Evolutionary conservation across 176 grass and related monocot genomes (phyloP), one percentile per base, ranked within the genome.

Genomic region (Avena atlantica): DNA sequence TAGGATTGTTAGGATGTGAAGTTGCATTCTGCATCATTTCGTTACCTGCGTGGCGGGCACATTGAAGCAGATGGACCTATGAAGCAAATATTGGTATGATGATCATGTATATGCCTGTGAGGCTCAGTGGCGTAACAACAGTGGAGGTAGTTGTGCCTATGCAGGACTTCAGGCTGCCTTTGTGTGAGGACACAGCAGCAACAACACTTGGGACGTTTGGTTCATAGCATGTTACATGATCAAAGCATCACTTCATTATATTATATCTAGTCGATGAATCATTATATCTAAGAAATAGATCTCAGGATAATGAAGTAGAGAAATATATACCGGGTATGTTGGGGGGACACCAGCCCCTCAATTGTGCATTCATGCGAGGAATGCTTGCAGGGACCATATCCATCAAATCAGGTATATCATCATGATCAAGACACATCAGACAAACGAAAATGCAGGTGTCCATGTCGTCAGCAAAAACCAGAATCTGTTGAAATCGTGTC

Each of bases 31-130:
- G 70, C 44, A 49, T 64, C 29, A 71, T 8, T 72, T 17, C 50
- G 63, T 89, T 83, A 67, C n/a, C n/a, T n/a, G 53, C 1, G 59
- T 69, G 36, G 73, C 77, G 63, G 55, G 85, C 78, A 71, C 86
- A 76, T 78, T 86, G 71, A 88, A 88, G 48, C 69, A 63, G 83
- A 75, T 91, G 75, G 85, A 74, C 65, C 55, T 24, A 58, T n/a
- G n/a, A n/a, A n/a, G n/a, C n/a, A 70, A 70, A 89, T 86, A 55
- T 84, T 75, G 74, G 47, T 45, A 56, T 73, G 42, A 78, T 40
- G 73, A 73, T 65, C 78, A 90, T 78, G 57, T 77, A 15, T 64
- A 29, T 8, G 65, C 53, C 15, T 56, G 14, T 53, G 53, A 56
- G 25, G 17, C 57, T 68, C 58, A 42, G 48, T 70, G 49, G 50